phyloP scores from a whole-genome alignment of 352 stramenopile genomes.

The Phytophthora citricola region DNA sequence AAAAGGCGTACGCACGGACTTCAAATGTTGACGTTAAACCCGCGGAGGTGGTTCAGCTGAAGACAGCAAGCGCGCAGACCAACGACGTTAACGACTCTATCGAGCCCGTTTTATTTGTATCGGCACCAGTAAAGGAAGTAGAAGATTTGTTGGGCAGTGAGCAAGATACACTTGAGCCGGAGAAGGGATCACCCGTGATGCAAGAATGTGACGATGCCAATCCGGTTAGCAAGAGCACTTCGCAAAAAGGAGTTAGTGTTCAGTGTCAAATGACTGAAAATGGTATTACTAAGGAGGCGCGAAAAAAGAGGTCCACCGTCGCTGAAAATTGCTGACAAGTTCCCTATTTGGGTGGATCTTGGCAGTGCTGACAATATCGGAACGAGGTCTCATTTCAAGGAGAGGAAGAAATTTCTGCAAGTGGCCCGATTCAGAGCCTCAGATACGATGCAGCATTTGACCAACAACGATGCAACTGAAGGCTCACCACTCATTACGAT shows the following conservation, averaged over 20 bases:
- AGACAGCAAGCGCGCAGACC: slow-evolving; percentile 27
- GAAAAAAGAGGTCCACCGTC: slow-evolving; percentile 14
- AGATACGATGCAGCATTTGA: neutral
- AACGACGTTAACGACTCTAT: slow-evolving; percentile 16
- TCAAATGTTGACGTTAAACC: neutral
- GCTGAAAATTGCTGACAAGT: slow-evolving; percentile 41
- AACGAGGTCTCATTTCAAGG: slow-evolving; percentile 6
- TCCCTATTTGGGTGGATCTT: slow-evolving; percentile 46
- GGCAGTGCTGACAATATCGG: slow-evolving; percentile 4
- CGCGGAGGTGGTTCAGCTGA: slow-evolving; percentile 12
- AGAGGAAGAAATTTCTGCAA: slow-evolving; percentile 42
- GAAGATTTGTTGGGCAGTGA: neutral
- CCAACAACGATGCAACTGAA: slow-evolving; percentile 16
- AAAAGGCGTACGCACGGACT: neutral
- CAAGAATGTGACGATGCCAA: slow-evolving; percentile 6
- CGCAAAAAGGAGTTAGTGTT: slow-evolving; percentile 15
- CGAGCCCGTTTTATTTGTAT: neutral
- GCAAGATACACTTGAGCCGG: slow-evolving; percentile 12
- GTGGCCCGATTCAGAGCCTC: slow-evolving; percentile 31
- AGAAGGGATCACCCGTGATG: slow-evolving; percentile 20
- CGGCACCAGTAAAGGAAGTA: neutral
- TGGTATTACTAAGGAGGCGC: neutral
- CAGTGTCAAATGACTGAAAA: slow-evolving; percentile 23
- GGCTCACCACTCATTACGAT: slow-evolving; percentile 1
- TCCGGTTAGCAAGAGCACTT: neutral